A percentile compares a stretch with the other conserved stretches of the same genome.
Evolutionary conservation across 129 eudicot genomes (phyloP).

Genomic region (Arctium lappa): DNA sequence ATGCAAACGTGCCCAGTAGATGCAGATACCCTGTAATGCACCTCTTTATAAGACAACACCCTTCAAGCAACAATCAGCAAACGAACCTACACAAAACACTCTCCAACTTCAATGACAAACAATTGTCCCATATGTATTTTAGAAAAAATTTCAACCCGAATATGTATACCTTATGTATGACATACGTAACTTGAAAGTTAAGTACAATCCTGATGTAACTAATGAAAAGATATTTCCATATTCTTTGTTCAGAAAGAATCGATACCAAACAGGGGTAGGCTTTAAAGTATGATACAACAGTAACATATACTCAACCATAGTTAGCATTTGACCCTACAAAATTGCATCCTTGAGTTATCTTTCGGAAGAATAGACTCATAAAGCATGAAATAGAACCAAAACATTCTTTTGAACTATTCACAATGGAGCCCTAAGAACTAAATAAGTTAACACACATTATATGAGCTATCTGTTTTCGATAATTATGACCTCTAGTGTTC

Average conservation of each 20-base stretch:
- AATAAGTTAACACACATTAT: background rate
- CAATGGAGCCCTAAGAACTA: background rate
- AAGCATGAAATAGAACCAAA: background rate
- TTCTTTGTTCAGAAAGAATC: constrained; percentile 74
- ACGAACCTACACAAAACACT: constrained; percentile 38
- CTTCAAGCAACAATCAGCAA: constrained; percentile 46
- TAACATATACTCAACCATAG: constrained; percentile 63
- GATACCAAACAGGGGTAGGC: constrained; percentile 84
- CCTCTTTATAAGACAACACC: constrained; percentile 53
- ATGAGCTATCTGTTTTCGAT: constrained; percentile 43
- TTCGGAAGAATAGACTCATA: background rate
- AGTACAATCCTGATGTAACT: constrained; percentile 64
- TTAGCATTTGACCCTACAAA: constrained; percentile 72
- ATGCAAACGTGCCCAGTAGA: constrained; percentile 50
- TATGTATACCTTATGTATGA: constrained; percentile 51
- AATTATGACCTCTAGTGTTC: constrained; percentile 44
- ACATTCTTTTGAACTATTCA: background rate
- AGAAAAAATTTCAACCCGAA: background rate
- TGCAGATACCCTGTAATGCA: constrained; percentile 59
- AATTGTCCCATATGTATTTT: background rate
- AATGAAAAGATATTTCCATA: constrained; percentile 79
- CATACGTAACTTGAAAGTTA: constrained; percentile 62
- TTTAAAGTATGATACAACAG: constrained; percentile 68
- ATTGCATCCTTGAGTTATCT: background rate
- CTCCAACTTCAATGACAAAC: background rate